These are phyloP conservation scores for Aureobasidium sp. DNA, from an alignment of 2,329 filamentous ascomycete species.

Conservation along the genomic window DNA sequence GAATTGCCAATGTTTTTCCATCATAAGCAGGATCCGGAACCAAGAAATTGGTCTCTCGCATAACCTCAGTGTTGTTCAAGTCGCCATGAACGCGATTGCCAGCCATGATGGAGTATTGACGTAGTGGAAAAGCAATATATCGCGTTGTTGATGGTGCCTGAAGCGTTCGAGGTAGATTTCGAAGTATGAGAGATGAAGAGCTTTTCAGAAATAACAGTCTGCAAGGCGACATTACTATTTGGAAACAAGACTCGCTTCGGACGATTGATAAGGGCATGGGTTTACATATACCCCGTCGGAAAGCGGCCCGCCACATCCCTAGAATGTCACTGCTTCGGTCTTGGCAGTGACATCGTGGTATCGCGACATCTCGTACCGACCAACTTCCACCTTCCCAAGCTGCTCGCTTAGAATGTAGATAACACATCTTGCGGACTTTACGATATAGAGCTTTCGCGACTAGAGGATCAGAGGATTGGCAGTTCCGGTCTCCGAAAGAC, in stretches of 20 bases:
- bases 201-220: neutral
- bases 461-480: too few species aligned
- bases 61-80: constrained; percentile 18
- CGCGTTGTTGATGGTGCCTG: neutral
- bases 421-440: too few species aligned
- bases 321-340: too few species aligned
- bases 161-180: neutral
- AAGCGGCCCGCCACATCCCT: too few species aligned
- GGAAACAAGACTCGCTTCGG: too few species aligned
- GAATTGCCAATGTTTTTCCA: constrained; percentile 34
- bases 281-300: too few species aligned
- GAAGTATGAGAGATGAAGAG: neutral
- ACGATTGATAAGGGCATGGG: neutral
- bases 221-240: neutral
- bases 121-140: neutral
- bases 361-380: too few species aligned
- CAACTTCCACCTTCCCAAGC: too few species aligned
- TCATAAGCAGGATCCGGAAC: constrained; percentile 13
- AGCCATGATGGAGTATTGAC: neutral
- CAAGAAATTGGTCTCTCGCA: constrained; percentile 14
- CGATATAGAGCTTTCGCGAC: too few species aligned
- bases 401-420: too few species aligned
- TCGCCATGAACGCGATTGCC: constrained; percentile 14
- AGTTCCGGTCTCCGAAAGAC: too few species aligned
- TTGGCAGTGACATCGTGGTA: too few species aligned